These are phyloP conservation scores for Boletus hoseneyae DNA, from an alignment of 1,284 basidiomycete genomes.

Conservation along the genomic window DNA sequence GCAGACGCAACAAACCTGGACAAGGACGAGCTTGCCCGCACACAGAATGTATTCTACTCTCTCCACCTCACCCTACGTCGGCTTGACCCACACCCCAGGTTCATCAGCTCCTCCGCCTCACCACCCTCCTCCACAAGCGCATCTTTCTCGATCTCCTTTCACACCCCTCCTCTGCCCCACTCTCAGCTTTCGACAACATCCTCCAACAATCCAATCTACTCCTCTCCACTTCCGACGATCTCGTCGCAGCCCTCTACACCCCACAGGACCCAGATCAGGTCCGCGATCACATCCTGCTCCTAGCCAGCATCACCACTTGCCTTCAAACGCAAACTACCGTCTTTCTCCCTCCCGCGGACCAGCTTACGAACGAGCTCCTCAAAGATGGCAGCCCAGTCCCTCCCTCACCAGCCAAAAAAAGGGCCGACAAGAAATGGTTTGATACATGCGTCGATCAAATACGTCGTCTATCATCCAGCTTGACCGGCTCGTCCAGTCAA, in stretches of 20 bases:
- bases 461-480: conserved; percentile 32
- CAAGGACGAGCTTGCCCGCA: conserved; percentile 43
- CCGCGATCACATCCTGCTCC: conserved; percentile 35
- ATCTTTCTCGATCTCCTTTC: conserved; percentile 50
- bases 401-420: conserved; percentile 23
- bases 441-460: conserved; percentile 61
- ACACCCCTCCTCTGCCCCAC: conserved; percentile 22
- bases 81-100: conserved; percentile 38
- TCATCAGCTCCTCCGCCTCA: conserved; percentile 55
- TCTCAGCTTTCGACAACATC: conserved; percentile 47
- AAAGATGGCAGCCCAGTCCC: conserved; percentile 9
- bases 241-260: conserved; percentile 58
- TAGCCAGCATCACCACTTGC: conserved; percentile 36
- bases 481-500: not conserved
- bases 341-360: conserved; percentile 22
- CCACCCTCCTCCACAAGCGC: conserved; percentile 59
- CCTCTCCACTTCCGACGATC: conserved; percentile 55
- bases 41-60: conserved; percentile 45
- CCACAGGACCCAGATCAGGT: conserved; percentile 53
- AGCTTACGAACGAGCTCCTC: conserved; percentile 37
- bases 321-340: conserved; percentile 34
- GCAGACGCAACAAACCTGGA: conserved; percentile 35
- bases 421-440: conserved; percentile 49
- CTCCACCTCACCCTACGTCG: not conserved
- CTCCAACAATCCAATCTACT: conserved; percentile 49